Evolutionary conservation across 2,329 filamentous ascomycete genomes (phyloP).

Genomic region (Fusarium tanahbumbuense): DNA sequence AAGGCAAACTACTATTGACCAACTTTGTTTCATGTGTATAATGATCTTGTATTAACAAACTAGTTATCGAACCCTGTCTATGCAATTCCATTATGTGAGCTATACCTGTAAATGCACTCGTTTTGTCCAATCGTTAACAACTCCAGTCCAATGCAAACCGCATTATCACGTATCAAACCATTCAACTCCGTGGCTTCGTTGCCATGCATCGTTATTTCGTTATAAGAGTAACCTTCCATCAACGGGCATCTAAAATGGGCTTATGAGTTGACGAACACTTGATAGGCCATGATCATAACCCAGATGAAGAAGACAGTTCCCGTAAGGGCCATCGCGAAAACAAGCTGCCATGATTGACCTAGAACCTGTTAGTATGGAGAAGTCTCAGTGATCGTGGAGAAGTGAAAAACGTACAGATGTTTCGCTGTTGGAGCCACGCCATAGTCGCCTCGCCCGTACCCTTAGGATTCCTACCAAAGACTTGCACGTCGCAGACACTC

Average conservation of each 20-base stretch:
- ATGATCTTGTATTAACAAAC: neutral
- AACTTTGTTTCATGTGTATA: slow-evolving; percentile 6
- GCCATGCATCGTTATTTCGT: slow-evolving; percentile 41
- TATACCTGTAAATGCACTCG: slow-evolving; percentile 13
- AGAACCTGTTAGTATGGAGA: slow-evolving; percentile 29
- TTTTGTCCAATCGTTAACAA: slow-evolving; percentile 15
- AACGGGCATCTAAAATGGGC: neutral
- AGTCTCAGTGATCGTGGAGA: neutral
- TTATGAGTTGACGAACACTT: slow-evolving; percentile 66
- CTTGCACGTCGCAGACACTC: slow-evolving; percentile 68
- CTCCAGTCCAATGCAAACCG: slow-evolving; percentile 31
- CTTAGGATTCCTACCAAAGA: slow-evolving; percentile 62
- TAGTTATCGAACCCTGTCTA: slow-evolving; percentile 1
- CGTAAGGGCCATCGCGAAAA: slow-evolving; percentile 71
- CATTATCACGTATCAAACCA: neutral
- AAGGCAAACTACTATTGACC: neutral
- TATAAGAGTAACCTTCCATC: slow-evolving; percentile 1
- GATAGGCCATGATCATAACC: slow-evolving; percentile 76
- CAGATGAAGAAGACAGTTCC: slow-evolving; percentile 72
- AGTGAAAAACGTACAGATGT: slow-evolving; percentile 65
- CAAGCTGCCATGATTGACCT: slow-evolving; percentile 73
- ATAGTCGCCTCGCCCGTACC: slow-evolving; percentile 67
- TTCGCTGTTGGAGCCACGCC: slow-evolving; percentile 72
- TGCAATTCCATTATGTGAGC: neutral
- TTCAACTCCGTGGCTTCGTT: slow-evolving; percentile 33